Evolutionary conservation across 1,139 yeast genomes (phyloP).

Genomic region (Sugiyamaella pinicola): DNA sequence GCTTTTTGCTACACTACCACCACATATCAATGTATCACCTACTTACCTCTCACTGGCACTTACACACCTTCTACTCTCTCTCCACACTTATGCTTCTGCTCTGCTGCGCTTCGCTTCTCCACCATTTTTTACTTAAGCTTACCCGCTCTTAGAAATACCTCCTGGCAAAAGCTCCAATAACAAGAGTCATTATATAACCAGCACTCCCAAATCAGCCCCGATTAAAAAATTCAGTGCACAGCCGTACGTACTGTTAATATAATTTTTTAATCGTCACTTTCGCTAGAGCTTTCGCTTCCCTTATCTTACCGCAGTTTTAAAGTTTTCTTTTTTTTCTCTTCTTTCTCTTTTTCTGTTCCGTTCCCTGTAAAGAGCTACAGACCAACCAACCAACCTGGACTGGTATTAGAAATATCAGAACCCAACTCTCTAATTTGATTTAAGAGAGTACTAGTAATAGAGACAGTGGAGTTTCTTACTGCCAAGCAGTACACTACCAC

Average conservation of each 20-base stretch:
- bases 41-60: too few species aligned
- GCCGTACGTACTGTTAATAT: neutral
- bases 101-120: neutral
- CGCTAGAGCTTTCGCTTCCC: neutral
- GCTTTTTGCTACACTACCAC: too few species aligned
- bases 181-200: neutral
- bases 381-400: neutral
- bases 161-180: neutral
- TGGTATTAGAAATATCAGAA: too few species aligned
- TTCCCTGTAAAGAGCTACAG: neutral
- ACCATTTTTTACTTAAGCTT: neutral
- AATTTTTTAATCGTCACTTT: conserved; percentile 1
- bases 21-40: too few species aligned
- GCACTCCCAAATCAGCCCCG: conserved; percentile 2
- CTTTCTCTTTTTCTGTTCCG: neutral
- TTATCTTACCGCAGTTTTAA: conserved; percentile 2
- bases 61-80: neutral
- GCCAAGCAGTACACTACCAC: too few species aligned
- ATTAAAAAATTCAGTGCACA: neutral
- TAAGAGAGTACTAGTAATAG: too few species aligned
- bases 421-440: too few species aligned
- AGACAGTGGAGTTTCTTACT: too few species aligned
- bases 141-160: conserved; percentile 1
- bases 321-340: neutral
- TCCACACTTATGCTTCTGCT: neutral